A percentile compares a stretch with the other conserved stretches of the same genome.
phyloP scores from a whole-genome alignment of 108 stramenopile species.

The Pseudonitzschia pungens region DNA sequence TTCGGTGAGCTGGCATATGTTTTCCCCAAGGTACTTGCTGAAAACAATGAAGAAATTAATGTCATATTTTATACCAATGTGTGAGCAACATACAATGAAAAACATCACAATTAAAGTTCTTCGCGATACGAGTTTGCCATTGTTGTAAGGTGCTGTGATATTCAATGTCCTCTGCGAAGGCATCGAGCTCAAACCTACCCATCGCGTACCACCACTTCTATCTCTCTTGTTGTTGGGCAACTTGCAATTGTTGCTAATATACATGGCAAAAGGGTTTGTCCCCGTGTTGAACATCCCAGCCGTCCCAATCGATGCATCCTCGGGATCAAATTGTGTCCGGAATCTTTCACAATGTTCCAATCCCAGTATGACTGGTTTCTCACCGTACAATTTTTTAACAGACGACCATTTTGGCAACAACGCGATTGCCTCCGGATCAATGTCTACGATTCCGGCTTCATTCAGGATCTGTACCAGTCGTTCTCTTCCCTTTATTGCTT shows the following conservation, averaged over 20 bases:
- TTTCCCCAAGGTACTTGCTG: conserved; percentile 84
- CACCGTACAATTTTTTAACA: conserved; percentile 62
- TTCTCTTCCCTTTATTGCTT: conserved; percentile 39
- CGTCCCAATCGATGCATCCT: conserved; percentile 55
- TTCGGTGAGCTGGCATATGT: conserved; percentile 50
- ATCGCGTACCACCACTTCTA: conserved; percentile 20
- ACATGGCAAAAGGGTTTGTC: conserved; percentile 67
- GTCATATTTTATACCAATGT: not conserved
- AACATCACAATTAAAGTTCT: not conserved
- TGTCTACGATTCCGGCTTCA: conserved; percentile 37
- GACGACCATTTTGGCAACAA: conserved; percentile 40
- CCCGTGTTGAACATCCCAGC: conserved; percentile 82
- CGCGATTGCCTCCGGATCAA: conserved; percentile 29
- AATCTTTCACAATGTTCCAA: conserved; percentile 67
- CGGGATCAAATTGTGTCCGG: conserved; percentile 41
- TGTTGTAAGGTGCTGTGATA: too few species aligned
- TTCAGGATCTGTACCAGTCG: conserved; percentile 35
- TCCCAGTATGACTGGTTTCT: conserved; percentile 58
- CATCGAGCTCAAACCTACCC: conserved; percentile 5
- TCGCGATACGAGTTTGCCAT: not conserved
- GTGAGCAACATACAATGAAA: not conserved
- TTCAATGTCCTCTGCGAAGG: too few species aligned
- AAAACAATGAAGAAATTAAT: not conserved
- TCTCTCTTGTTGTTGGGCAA: conserved; percentile 45
- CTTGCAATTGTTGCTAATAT: conserved; percentile 39